Base-by-base conservation (phyloP, 257 asterid species). In the Solanum etuberosum region DNA sequence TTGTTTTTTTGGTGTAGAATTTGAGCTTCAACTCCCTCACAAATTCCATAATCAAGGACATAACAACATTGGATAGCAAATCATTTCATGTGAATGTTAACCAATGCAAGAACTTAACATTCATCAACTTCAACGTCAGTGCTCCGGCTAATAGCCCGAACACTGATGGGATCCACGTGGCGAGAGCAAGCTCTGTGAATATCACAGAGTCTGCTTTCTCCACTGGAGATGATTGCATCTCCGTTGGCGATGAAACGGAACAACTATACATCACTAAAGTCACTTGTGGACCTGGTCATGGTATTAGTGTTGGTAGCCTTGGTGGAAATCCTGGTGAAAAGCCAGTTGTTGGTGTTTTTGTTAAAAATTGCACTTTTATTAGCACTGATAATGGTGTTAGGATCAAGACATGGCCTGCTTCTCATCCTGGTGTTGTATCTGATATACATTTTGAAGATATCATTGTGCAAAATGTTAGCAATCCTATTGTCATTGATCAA, bases 111-210 rank as follows among this genome's bases (percentile, higher is more conserved):
- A 89, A 92, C 35, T 6, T 92, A 10, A 91, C 92, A 0, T 40
- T 92, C 82, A 31, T 31, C 1, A 48, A 54, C 27, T 37, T 85
- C 77, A 89, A 21, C 1, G 85, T 90, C 25, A 32, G 4, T 2
- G 93, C 94, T 3, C 94, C 94, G 2, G 85, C 57, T 2, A 73
- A 68, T 8, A 92, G 94, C 87, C 91, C 68, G 1, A 91, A 92
- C 92, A 91, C 94, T 3, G 94, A 90, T 84, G 93, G 93, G 1
- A 89, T 92, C n/a, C 93, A 92, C 71, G 80, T 92, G 1, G 86
- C 87, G 2, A 86, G 91, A 3, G 83, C 91, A 3, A 88, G 8
- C 6, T 27, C 37, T 34, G 73, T 92, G 70, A 88, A 83, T 48
- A 48, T 92, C 43, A 88, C 72, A 5, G 88, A 83, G 11, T 34